Base-by-base conservation (phyloP, 805 yeast species). In the Pichia deserticola region DNA sequence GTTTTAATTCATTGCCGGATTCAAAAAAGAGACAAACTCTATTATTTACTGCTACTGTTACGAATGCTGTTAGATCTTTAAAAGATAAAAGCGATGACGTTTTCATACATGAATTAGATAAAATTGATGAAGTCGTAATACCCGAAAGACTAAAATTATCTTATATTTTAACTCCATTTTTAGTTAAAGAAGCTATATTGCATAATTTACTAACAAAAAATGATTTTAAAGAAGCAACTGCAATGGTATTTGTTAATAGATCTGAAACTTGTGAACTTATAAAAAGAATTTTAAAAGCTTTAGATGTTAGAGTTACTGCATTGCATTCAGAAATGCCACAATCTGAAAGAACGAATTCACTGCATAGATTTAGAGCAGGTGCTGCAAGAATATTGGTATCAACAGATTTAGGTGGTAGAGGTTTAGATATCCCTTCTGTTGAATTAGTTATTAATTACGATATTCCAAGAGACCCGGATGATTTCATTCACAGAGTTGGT, bases 321-420 rank as follows among this genome's bases (percentile, higher is more conserved):
- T 71, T 93, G 45, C 98, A 93, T 64, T 90, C 98, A 3, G 90
- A 89, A 62, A 82, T 93, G 93, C 90, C 92, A 0, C 99, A 93
- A 68, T 68, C 76, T 32, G 98, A 93, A 63, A 79, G 99, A 67
- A 82, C 92, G 28, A 89, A 87, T 64, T 87, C 97, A 0, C 71
- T 93, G 49, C 98, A 90, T 56, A 74, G 98, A 60, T 93, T 93
- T 69, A 79, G 92, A 60, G 97, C 98, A 0, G 86, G 87, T 49
- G 97, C 96, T 4, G 98, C 98, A 0, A 77, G 95, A 43, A 88
- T 93, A 1, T 70, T 93, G 49, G 83, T 93, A 15, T 97, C 98
- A 7, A 93, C 99, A 0, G 99, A 93, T 67, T 87, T 86, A 44
- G 95, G 90, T n/a, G 89, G 92, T 8, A 81, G 95, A 75, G 95